Conservation (phyloP, 306 rosid species). For the Boehmeria nivea region DNA sequence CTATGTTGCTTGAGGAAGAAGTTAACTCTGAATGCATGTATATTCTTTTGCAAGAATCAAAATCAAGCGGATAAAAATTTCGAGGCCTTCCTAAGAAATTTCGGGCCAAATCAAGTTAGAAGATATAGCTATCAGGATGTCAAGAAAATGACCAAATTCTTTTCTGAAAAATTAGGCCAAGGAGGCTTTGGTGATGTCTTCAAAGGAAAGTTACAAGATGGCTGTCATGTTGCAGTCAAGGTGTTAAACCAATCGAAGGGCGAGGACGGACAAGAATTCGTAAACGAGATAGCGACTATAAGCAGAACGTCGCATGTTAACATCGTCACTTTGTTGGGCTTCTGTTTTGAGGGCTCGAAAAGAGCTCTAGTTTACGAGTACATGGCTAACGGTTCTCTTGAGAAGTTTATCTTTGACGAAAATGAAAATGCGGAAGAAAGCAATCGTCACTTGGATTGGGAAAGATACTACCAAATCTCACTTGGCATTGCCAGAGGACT, state of each 20-base stretch:
- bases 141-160: conserved; percentile 32
- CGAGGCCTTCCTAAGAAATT: conserved; percentile 27
- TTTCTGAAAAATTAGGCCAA: conserved; percentile 33
- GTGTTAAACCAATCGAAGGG: conserved; percentile 19
- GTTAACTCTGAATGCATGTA: too few species aligned
- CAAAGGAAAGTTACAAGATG: conserved; percentile 32
- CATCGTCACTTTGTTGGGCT: conserved; percentile 19
- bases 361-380: conserved; percentile 29
- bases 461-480: conserved; percentile 28
- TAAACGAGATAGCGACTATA: conserved; percentile 37
- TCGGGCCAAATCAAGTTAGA: conserved; percentile 26
- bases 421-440: not conserved
- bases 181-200: conserved; percentile 41
- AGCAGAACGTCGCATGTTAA: conserved; percentile 27
- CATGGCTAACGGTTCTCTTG: conserved; percentile 43
- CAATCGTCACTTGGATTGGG: conserved; percentile 8
- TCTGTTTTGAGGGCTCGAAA: conserved; percentile 20
- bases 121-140: conserved; percentile 32
- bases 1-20: too few species aligned
- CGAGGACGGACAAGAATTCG: conserved; percentile 31
- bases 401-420: conserved; percentile 31
- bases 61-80: conserved; percentile 21
- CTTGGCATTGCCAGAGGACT: conserved; percentile 36
- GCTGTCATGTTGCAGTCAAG: conserved; percentile 31
- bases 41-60: not conserved